Evolutionary conservation across 1,284 basidiomycete genomes (phyloP), one percentile per base, ranked within the genome.

Genomic region (Stygiomarasmius scandens): DNA sequence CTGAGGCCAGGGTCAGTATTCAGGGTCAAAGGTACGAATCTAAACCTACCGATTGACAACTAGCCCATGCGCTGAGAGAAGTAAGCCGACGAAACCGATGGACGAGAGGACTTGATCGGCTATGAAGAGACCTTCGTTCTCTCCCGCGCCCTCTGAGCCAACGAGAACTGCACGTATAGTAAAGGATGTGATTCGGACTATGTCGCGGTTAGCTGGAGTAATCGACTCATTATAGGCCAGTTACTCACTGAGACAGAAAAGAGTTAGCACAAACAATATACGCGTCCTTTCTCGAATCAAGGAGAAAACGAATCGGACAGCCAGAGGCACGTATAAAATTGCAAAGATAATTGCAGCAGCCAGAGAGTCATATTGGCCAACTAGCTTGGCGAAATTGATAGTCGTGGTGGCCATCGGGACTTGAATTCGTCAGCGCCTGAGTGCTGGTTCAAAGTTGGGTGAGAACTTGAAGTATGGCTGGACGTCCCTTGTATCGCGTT

Each of bases 211-310:
- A n/a, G n/a, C n/a, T n/a, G n/a, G n/a, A n/a, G n/a, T n/a, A n/a
- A n/a, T n/a, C n/a, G n/a, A n/a, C n/a, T n/a, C n/a, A n/a, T n/a
- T n/a, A n/a, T n/a, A n/a, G 29, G 29, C 12, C 12, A 5, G 12
- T 6, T 12, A 67, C 81, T 65, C 56, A 83, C 81, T 71, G 48
- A 68, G 48, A 59, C 78, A 82, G 65, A 84, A 84, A 5, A 83
- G 44, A 1, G 73, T 59, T 16, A 82, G 64, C 12, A 74, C 62
- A 32, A 77, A 64, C 58, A 76, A 73, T 6, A 82, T 76, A 58
- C 73, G 77, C 1, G 75, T 78, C 2, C 73, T 74, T 11, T 69
- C 69, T 19, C 58, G 61, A 45, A 81, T 68, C 2, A 74, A 70
- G 53, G 74, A 73, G 29, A 58, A 59, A 25, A 78, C 22, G 60